These are phyloP conservation scores for Nicotiana attenuata DNA, from an alignment of 257 asterid species.

Conservation along the genomic window DNA sequence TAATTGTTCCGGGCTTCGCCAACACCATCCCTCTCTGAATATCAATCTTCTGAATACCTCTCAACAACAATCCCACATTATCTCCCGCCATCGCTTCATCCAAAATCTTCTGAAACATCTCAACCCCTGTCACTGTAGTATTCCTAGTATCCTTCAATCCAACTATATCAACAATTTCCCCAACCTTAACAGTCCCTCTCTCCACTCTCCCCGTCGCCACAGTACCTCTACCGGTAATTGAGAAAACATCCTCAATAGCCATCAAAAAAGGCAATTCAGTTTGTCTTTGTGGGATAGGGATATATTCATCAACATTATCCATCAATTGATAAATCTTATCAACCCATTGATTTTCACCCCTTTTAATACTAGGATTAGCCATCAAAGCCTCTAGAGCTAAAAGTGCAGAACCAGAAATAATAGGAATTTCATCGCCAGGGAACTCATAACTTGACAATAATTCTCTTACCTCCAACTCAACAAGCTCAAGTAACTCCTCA, in stretches of 20 bases:
- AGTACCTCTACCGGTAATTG: slow-evolving; percentile 93
- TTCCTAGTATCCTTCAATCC: slow-evolving; percentile 69
- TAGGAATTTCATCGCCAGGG: slow-evolving; percentile 91
- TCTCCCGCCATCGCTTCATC: slow-evolving; percentile 97
- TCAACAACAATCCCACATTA: slow-evolving; percentile 84
- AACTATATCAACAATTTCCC: slow-evolving; percentile 75
- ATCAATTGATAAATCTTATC: slow-evolving; percentile 72
- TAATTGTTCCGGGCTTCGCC: slow-evolving; percentile 78
- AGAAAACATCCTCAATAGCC: slow-evolving; percentile 90
- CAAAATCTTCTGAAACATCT: slow-evolving; percentile 87
- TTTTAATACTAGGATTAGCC: slow-evolving; percentile 64
- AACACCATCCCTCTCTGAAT: slow-evolving; percentile 96
- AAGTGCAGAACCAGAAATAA: slow-evolving; percentile 75
- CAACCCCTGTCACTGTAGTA: slow-evolving; percentile 88
- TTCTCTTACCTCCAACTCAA: slow-evolving; percentile 91
- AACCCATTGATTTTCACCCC: slow-evolving; percentile 87
- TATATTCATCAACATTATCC: slow-evolving; percentile 82
- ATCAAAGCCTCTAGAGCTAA: slow-evolving; percentile 79
- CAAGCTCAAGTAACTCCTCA: slow-evolving; percentile 80
- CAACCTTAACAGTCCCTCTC: slow-evolving; percentile 66
- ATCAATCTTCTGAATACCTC: slow-evolving; percentile 81
- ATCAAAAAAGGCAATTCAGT: slow-evolving; percentile 74
- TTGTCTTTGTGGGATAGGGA: slow-evolving; percentile 85
- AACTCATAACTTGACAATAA: slow-evolving; percentile 74
- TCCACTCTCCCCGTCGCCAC: slow-evolving; percentile 96